Conservation (phyloP, 345 rosid genomes). For the Citrus glauca region DNA sequence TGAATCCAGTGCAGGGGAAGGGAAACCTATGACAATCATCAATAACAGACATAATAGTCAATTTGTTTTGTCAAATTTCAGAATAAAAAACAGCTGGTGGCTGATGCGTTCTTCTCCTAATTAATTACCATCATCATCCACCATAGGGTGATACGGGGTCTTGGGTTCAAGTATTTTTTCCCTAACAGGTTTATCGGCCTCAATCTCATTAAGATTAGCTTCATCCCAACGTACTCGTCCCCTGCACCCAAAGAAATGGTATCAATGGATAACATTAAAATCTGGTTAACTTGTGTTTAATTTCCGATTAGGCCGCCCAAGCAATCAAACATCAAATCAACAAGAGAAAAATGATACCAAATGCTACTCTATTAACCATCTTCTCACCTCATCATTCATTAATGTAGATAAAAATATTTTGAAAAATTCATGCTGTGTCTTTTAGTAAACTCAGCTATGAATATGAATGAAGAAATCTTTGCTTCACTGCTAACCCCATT, state of each 20-base stretch:
- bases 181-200: constrained; percentile 5
- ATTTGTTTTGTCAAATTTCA: not conserved
- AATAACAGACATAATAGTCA: not conserved
- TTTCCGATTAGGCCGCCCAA: not conserved
- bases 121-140: not conserved
- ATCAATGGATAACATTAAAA: not conserved
- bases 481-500: no score
- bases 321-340: not conserved
- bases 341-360: not conserved
- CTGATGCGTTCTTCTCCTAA: not conserved
- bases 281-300: not conserved
- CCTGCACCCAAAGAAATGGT: not conserved
- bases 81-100: not conserved
- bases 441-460: no score
- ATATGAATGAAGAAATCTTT: no score
- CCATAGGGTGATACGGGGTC: constrained; percentile 4
- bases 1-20: not conserved
- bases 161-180: not conserved
- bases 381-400: not conserved
- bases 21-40: not conserved
- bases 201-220: constrained; percentile 1
- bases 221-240: not conserved
- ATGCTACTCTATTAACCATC: not conserved
- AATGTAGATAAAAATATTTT: not conserved
- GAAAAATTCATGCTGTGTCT: not conserved